phyloP scores from a whole-genome alignment of 2,329 filamentous ascomycete genomes.

The Fusarium protoensiforme region DNA sequence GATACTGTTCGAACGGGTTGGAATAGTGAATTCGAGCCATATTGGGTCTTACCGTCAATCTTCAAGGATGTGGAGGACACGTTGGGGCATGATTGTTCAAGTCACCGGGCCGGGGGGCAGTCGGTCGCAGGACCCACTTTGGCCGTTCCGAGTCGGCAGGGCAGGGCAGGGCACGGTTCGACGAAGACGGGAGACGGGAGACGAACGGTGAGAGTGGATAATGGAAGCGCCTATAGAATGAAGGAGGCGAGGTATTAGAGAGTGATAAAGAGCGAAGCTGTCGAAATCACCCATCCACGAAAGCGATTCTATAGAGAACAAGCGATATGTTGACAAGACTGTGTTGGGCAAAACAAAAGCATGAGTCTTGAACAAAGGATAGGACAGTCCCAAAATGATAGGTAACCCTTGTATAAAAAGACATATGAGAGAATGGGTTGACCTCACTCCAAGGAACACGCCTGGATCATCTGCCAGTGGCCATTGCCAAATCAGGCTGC shows the following conservation, averaged over 20 bases:
- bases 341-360: neutral
- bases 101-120: neutral
- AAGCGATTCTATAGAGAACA: neutral
- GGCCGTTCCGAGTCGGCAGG: neutral
- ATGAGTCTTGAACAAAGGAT: neutral
- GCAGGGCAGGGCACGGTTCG: neutral
- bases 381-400: neutral
- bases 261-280: neutral
- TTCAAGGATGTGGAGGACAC: neutral
- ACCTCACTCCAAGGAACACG: neutral
- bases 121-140: neutral
- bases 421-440: neutral
- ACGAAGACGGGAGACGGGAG: neutral
- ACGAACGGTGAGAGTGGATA: neutral
- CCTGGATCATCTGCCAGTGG: neutral
- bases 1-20: rapidly evolving
- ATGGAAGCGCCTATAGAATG: neutral
- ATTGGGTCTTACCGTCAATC: neutral
- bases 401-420: neutral
- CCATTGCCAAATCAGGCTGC: conserved; percentile 1
- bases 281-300: neutral
- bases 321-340: neutral
- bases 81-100: neutral
- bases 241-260: neutral
- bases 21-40: neutral